These are phyloP conservation scores for Scheffersomyces illinoinensis DNA, from an alignment of 1,139 yeast species.

Conservation along the genomic window DNA sequence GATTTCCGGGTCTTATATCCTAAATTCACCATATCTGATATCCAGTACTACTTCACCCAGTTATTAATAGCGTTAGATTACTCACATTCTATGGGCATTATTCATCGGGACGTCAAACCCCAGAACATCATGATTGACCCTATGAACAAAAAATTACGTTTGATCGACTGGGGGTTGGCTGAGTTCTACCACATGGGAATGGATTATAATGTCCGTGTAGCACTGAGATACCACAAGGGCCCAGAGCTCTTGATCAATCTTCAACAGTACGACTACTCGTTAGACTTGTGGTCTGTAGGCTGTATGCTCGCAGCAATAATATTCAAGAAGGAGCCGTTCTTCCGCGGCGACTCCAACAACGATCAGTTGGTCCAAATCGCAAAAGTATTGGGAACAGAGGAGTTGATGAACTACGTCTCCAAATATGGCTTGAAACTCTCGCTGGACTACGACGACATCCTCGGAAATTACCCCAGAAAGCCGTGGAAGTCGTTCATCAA, in stretches of 20 bases:
- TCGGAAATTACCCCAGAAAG: slow-evolving; percentile 66
- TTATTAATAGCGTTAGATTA: slow-evolving; percentile 70
- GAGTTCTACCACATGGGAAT: slow-evolving; percentile 79
- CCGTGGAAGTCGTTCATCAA: slow-evolving; percentile 67
- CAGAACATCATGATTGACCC: slow-evolving; percentile 87
- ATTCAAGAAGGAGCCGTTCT: slow-evolving; percentile 75
- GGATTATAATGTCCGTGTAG: slow-evolving; percentile 79
- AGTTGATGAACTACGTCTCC: slow-evolving; percentile 55
- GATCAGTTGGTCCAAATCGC: slow-evolving; percentile 82
- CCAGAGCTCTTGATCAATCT: slow-evolving; percentile 75
- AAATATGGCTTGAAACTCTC: slow-evolving; percentile 65
- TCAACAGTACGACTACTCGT: slow-evolving; percentile 74
- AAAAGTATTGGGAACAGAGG: slow-evolving; percentile 73
- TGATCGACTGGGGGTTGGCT: slow-evolving; percentile 85
- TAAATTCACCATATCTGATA: slow-evolving; percentile 59
- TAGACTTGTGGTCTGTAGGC: slow-evolving; percentile 82
- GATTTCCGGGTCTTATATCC: slow-evolving; percentile 76
- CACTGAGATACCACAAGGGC: slow-evolving; percentile 79
- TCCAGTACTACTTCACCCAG: slow-evolving; percentile 70
- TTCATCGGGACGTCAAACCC: slow-evolving; percentile 84
- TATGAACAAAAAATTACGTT: slow-evolving; percentile 54
- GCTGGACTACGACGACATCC: slow-evolving; percentile 63
- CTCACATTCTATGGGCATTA: slow-evolving; percentile 81
- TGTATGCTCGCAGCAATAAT: slow-evolving; percentile 78
- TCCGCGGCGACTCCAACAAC: slow-evolving; percentile 75